Base-by-base conservation (phyloP, 2,329 filamentous ascomycete species). In the Lecanicillium sp. region DNA sequence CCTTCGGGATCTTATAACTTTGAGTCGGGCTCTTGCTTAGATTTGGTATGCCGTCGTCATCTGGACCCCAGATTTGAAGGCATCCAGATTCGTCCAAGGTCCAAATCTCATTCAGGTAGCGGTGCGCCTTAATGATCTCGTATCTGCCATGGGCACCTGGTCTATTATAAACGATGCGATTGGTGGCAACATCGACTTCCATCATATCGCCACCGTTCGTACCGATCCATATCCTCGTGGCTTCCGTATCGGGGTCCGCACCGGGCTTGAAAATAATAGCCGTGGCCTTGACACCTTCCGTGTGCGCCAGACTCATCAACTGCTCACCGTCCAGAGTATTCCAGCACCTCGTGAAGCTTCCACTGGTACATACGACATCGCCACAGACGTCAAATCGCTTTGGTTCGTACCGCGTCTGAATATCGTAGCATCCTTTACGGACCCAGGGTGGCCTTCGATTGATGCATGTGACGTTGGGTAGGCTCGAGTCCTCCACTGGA, bases 101-200 rank as follows among this genome's bases (percentile, higher is more conserved):
- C 93, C 93, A 98, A 63, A 98, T 79, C 59, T 96, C 87, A 55
- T 89, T 88, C 53, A 81, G 84, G 63, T 94, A 86, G 32, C 93
- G 82, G 61, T 88, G 86, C 35, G 98, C 95, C 57, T 83, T 88
- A 54, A 87, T 79, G 43, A 98, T 78, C 56, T 95, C 87, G 52
- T 82, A 77, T 35, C 87, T 81, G 7, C 83, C 81, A 58, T 97
- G 93, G 2, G 87, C 86, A 43, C 75, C 81, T 2, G 78, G 69
- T 57, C 86, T 87, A 15, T 77, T 85, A 23, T 77, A 73, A 12
- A 87, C 73, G 38, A 95, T 74, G 29, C 77, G 80, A 60, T 90
- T 84, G 1, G 82, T 83, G 2, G 74, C 70, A 47, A 97, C 79
- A 62, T 98, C 90, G 37, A 95, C 78, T 67, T 98, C 93, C 61